Percentiles rank a stretch among this genome's conserved stretches.
phyloP scores from a whole-genome alignment of 83 land plant species.

The Picea engelmannii region DNA sequence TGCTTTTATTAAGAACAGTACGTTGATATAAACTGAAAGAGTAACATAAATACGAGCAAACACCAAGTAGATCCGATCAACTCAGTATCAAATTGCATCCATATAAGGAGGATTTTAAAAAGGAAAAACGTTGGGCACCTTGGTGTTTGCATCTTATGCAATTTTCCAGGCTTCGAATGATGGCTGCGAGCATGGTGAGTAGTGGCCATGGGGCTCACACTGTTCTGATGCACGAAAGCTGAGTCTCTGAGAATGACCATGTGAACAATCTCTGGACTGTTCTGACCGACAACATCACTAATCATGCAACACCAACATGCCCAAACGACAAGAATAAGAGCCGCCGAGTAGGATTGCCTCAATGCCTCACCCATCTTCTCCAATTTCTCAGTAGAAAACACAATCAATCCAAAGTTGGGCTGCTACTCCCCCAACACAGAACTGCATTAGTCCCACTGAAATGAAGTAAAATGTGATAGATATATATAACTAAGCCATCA shows the following conservation, averaged over 20 bases:
- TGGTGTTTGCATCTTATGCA: neutral
- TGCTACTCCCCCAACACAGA: too few relatives aligned
- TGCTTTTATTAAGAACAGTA: neutral
- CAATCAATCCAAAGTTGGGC: too few relatives aligned
- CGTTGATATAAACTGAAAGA: neutral
- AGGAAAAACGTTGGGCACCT: conserved; percentile 4
- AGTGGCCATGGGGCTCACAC: neutral
- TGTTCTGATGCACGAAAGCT: conserved; percentile 2
- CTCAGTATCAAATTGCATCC: neutral
- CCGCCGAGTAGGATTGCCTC: too few relatives aligned
- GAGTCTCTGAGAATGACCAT: conserved; percentile 12
- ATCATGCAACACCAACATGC: too few relatives aligned
- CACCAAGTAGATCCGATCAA: neutral
- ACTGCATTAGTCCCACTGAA: too few relatives aligned
- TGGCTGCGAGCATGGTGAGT: neutral
- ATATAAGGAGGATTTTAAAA: neutral
- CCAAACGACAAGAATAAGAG: too few relatives aligned
- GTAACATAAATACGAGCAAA: neutral
- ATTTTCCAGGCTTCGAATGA: neutral
- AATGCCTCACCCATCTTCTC: too few relatives aligned
- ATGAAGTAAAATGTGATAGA: too few relatives aligned
- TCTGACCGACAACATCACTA: too few relatives aligned
- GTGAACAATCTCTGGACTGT: conserved; percentile 2
- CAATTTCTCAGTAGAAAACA: too few relatives aligned
- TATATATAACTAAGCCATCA: too few relatives aligned